phyloP scores from a whole-genome alignment of 148 eudicot genomes.

The Arbutus unedo region DNA sequence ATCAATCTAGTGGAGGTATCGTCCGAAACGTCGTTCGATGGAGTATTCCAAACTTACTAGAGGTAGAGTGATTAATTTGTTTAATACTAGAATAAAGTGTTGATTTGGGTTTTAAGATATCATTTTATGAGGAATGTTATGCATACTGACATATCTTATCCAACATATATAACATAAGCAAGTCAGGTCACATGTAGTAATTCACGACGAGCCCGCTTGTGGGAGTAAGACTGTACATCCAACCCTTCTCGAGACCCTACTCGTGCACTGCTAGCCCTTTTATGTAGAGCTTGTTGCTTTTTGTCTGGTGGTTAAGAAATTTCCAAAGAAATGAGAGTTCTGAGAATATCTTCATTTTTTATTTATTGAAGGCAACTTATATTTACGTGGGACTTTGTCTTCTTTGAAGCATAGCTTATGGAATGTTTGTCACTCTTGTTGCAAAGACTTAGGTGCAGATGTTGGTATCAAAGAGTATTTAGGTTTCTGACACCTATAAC shows the following conservation, averaged over 20 bases:
- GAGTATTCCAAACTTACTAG: constrained; percentile 70
- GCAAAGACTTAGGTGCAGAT: no score
- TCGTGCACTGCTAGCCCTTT: no score
- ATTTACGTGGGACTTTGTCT: neutral
- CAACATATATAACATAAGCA: neutral
- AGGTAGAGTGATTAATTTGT: constrained; percentile 37
- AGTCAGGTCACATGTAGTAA: neutral
- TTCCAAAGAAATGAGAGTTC: neutral
- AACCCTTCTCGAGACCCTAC: no score
- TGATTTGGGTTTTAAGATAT: neutral
- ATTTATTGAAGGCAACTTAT: neutral
- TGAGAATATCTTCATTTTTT: neutral
- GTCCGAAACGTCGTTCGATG: constrained; percentile 82
- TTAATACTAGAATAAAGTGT: neutral
- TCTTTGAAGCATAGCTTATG: neutral
- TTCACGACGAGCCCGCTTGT: neutral
- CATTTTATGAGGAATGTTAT: neutral
- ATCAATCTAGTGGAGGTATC: constrained; percentile 47
- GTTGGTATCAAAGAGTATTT: no score
- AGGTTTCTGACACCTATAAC: no score
- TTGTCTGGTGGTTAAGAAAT: neutral
- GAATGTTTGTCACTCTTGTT: no score
- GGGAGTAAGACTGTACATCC: no score
- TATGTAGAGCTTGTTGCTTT: neutral
- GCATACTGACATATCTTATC: neutral